Evolutionary conservation across 352 stramenopile species (phyloP).

Genomic region (Pilasporangium apinafurcum): DNA sequence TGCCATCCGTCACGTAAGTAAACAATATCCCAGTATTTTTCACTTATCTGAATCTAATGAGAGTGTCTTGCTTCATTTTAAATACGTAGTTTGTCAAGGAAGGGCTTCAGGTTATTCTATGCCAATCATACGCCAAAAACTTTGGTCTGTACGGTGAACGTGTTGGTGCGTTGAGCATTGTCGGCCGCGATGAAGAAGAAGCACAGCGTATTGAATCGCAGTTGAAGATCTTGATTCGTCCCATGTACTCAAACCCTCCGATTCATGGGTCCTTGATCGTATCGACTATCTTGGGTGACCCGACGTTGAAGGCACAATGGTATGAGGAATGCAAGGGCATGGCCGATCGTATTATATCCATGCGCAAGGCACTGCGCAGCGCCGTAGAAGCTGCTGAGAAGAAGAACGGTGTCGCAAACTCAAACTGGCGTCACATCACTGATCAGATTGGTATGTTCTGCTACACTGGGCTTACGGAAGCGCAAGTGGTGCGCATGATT

Average conservation of each 20-base stretch:
- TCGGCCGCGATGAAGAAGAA: conserved; percentile 93
- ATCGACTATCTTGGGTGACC: conserved; percentile 93
- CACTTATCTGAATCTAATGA: neutral
- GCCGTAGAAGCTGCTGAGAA: conserved; percentile 79
- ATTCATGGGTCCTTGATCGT: conserved; percentile 98
- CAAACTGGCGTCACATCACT: conserved; percentile 97
- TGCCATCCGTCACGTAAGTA: conserved; percentile 85
- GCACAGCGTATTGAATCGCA: conserved; percentile 94
- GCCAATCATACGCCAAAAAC: conserved; percentile 99
- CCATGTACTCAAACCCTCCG: conserved; percentile 99
- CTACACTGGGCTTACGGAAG: conserved; percentile 95
- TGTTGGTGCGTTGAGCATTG: conserved; percentile 95
- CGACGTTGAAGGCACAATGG: conserved; percentile 90
- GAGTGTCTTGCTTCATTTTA: neutral
- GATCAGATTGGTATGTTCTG: conserved; percentile 99
- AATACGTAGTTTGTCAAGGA: conserved; percentile 92
- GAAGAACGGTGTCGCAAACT: conserved; percentile 63
- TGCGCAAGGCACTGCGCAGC: conserved; percentile 85
- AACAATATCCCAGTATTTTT: neutral
- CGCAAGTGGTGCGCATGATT: conserved; percentile 93
- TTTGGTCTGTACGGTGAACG: conserved; percentile 99
- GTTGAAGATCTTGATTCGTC: conserved; percentile 98
- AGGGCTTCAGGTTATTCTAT: conserved; percentile 95
- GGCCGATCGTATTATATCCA: conserved; percentile 94
- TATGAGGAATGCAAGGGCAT: conserved; percentile 95